Evolutionary conservation across 2,329 filamentous ascomycete species (phyloP), one percentile per base, ranked within the genome.

Genomic region (Fusarium guadeloupense): DNA sequence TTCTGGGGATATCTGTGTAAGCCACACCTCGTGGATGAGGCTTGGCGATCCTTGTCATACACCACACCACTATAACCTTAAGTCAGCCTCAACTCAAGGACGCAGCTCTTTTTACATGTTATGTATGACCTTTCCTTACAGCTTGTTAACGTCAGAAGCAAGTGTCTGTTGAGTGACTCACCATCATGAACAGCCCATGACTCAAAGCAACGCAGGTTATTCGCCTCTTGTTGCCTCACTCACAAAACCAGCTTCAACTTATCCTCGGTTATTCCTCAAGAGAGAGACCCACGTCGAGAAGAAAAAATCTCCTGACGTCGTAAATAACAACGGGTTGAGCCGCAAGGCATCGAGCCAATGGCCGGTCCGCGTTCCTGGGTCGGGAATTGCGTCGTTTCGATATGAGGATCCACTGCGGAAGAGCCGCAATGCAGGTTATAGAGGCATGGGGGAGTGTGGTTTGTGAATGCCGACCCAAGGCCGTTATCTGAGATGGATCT

Each of bases 251-350:
- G 4, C 28, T 59, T 28, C 34, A 34, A 39, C 40, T 67, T 69
- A 69, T 69, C 66, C 66, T 69, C 66, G 66, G 66, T 66, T 69
- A 69, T 64, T 46, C 48, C 47, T 33, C 30, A 46, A 34, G 41
- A 51, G 39, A 23, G 43, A 6, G 54, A 59, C 42, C 49, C 49
- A 65, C 56, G 47, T 39, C 35, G 54, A 53, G 46, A 37, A 39
- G 56, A 45, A 39, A 38, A 54, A 58, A 54, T 60, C 65, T 64
- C 60, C 59, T 68, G 66, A 68, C 57, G 54, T 57, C 25, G 31
- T 26, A 43, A 42, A 47, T 40, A 57, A 60, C 39, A 50, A 53
- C 56, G 59, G 66, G 51, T 61, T 53, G 52, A 60, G 51, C 66
- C 66, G 65, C 57, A 53, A 40, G n/a, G 19, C 30, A 17, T n/a